These are phyloP conservation scores for Zychaea mexicana DNA, from an alignment of 371 early-diverging fungal species.

Conservation along the genomic window DNA sequence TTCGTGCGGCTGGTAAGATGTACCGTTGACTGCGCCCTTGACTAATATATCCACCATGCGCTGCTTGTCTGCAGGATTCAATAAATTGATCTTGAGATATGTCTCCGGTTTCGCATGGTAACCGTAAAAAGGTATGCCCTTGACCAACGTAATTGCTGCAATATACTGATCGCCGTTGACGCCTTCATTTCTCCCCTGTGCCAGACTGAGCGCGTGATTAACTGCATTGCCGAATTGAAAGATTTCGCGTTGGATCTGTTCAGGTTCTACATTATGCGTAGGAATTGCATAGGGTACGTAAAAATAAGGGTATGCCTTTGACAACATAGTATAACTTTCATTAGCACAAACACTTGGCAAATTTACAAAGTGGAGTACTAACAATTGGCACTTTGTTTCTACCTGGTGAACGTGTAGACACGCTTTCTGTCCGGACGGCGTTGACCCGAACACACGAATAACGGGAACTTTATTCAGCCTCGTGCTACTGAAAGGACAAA, in stretches of 20 bases:
- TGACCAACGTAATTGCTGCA: slow-evolving; percentile 68
- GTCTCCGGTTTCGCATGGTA: slow-evolving; percentile 66
- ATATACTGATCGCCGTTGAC: slow-evolving; percentile 52
- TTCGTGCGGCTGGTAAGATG: slow-evolving; percentile 77
- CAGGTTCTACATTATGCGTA: slow-evolving; percentile 19
- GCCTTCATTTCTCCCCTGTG: slow-evolving; percentile 25
- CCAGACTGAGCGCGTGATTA: slow-evolving; percentile 71
- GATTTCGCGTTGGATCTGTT: slow-evolving; percentile 46
- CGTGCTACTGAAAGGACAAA: slow-evolving; percentile 39
- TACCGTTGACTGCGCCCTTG: slow-evolving; percentile 73
- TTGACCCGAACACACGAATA: slow-evolving; percentile 82
- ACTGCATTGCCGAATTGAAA: slow-evolving; percentile 69
- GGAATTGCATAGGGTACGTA: slow-evolving; percentile 59
- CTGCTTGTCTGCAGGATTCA: slow-evolving; percentile 63
- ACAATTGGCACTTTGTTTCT: background rate
- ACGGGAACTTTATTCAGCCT: slow-evolving; percentile 68
- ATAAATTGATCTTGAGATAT: slow-evolving; percentile 79
- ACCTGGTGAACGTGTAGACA: slow-evolving; percentile 84
- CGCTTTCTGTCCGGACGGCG: slow-evolving; percentile 69
- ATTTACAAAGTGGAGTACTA: too few species aligned
- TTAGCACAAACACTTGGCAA: too few species aligned
- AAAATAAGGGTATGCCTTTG: slow-evolving; percentile 79
- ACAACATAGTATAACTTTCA: background rate
- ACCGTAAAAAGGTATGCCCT: slow-evolving; percentile 89
- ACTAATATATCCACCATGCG: slow-evolving; percentile 65